phyloP scores from a whole-genome alignment of 148 eudicot species.

The Vaccinium darrowii region DNA sequence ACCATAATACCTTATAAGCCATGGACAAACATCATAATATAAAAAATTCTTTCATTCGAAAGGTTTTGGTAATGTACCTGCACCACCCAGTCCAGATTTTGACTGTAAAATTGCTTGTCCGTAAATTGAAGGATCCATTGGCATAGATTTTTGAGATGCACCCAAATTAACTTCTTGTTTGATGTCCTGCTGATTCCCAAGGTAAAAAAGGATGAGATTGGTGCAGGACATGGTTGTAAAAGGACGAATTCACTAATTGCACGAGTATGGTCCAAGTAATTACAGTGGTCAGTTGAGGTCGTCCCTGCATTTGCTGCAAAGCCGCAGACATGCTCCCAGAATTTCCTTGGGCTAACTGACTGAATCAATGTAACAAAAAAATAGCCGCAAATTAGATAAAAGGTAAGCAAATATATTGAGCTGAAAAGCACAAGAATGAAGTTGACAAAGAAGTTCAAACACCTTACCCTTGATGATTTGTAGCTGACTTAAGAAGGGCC shows the following conservation, averaged over 20 bases:
- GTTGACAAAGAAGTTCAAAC: not conserved
- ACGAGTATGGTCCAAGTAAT: conserved; percentile 18
- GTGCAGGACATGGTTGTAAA: not conserved
- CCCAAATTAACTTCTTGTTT: conserved; percentile 78
- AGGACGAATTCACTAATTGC: not conserved
- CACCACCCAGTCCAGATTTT: conserved; percentile 83
- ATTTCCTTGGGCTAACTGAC: conserved; percentile 84
- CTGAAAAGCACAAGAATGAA: not conserved
- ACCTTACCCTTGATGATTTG: conserved; percentile 76
- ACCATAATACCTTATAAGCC: not conserved
- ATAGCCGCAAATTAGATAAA: conserved; percentile 19
- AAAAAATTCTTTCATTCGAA: not conserved
- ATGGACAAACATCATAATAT: not conserved
- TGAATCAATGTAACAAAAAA: conserved; percentile 45
- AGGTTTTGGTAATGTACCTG: conserved; percentile 44
- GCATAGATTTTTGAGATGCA: conserved; percentile 70
- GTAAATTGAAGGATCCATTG: conserved; percentile 90
- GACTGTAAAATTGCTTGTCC: conserved; percentile 96
- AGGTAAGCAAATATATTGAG: not conserved
- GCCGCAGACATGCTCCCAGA: conserved; percentile 81
- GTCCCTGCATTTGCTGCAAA: conserved; percentile 91
- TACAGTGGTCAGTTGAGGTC: conserved; percentile 71
- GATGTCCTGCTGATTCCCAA: conserved; percentile 55
- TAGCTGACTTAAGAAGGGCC: conserved; percentile 82
- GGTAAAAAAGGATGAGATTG: not conserved